Evolutionary conservation across 2,329 filamentous ascomycete genomes (phyloP).

Genomic region (Ceratocystis albifundus): DNA sequence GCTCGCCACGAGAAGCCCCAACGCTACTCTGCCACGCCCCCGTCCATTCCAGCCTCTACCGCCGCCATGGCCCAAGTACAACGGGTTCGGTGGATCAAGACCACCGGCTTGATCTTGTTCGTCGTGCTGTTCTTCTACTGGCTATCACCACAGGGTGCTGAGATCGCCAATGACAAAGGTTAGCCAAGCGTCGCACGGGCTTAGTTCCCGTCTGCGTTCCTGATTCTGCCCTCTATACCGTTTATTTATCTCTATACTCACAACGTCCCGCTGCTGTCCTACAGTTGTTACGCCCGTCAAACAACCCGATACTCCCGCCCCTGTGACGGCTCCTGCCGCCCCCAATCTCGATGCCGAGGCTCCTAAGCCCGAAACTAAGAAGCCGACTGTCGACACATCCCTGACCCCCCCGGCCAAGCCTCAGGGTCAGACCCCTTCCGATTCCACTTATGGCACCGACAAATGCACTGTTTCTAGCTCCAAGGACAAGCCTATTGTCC

Average conservation of each 20-base stretch:
- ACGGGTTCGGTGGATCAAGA: conserved; percentile 54
- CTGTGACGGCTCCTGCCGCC: conserved; percentile 17
- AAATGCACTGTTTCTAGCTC: conserved; percentile 76
- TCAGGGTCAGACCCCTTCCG: conserved; percentile 43
- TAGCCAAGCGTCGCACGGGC: conserved; percentile 26
- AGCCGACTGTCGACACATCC: conserved; percentile 6
- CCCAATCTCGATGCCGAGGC: conserved; percentile 14
- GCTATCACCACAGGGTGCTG: conserved; percentile 47
- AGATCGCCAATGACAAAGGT: conserved; percentile 37
- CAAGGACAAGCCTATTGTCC: conserved; percentile 82
- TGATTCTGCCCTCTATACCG: background rate
- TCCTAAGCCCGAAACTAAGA: conserved; percentile 18
- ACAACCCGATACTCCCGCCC: conserved; percentile 14
- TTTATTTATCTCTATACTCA: background rate
- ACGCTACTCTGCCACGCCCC: conserved; percentile 41
- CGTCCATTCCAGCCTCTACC: conserved; percentile 33
- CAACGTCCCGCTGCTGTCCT: background rate
- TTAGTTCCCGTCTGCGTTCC: conserved; percentile 24
- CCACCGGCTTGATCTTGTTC: conserved; percentile 48
- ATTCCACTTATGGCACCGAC: conserved; percentile 53
- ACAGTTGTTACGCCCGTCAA: conserved; percentile 8
- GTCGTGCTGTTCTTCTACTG: conserved; percentile 53
- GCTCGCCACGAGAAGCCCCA: conserved; percentile 55
- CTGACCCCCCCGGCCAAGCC: conserved; percentile 18
- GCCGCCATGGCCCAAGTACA: conserved; percentile 49